These are phyloP conservation scores for Prunella vulgaris DNA, from an alignment of 257 asterid species.

Conservation along the genomic window DNA sequence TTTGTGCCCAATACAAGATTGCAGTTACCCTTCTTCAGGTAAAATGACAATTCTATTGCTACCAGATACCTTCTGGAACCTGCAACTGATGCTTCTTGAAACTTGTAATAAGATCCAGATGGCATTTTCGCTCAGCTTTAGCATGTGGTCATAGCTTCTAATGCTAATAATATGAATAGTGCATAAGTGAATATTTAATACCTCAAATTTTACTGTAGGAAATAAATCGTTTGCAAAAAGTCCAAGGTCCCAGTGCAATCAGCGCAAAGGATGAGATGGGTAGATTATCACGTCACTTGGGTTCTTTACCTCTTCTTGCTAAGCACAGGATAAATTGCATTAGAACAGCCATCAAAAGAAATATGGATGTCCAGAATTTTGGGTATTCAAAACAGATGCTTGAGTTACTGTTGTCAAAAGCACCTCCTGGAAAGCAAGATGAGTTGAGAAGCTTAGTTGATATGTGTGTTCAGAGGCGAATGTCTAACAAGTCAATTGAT, in stretches of 20 bases:
- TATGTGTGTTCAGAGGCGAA: slow-evolving; percentile 84
- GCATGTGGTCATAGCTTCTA: too few relatives aligned
- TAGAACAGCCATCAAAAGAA: slow-evolving; percentile 91
- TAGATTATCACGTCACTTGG: slow-evolving; percentile 89
- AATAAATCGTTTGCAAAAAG: slow-evolving; percentile 82
- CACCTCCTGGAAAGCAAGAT: slow-evolving; percentile 93
- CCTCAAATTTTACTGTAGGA: slow-evolving; percentile 47
- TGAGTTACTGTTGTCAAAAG: slow-evolving; percentile 84
- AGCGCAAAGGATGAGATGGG: slow-evolving; percentile 99
- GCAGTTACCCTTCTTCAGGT: slow-evolving; percentile 99
- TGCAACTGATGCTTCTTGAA: neutral
- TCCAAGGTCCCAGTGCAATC: slow-evolving; percentile 95
- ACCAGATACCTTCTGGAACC: neutral
- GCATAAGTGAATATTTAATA: neutral
- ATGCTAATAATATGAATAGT: neutral
- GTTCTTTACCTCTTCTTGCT: slow-evolving; percentile 90
- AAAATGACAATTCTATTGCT: slow-evolving; percentile 21
- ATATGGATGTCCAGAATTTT: slow-evolving; percentile 96
- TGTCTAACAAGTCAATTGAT: slow-evolving; percentile 89
- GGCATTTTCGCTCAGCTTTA: too few relatives aligned
- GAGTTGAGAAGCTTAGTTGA: slow-evolving; percentile 91
- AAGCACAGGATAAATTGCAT: slow-evolving; percentile 95
- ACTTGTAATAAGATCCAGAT: neutral
- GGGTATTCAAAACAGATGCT: slow-evolving; percentile 98
- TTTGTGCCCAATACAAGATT: slow-evolving; percentile 97